Percentiles rank a stretch among this genome's conserved stretches.
phyloP scores from a whole-genome alignment of 495 filamentous ascomycete genomes.

The Symbiotaphrina buchneri region DNA sequence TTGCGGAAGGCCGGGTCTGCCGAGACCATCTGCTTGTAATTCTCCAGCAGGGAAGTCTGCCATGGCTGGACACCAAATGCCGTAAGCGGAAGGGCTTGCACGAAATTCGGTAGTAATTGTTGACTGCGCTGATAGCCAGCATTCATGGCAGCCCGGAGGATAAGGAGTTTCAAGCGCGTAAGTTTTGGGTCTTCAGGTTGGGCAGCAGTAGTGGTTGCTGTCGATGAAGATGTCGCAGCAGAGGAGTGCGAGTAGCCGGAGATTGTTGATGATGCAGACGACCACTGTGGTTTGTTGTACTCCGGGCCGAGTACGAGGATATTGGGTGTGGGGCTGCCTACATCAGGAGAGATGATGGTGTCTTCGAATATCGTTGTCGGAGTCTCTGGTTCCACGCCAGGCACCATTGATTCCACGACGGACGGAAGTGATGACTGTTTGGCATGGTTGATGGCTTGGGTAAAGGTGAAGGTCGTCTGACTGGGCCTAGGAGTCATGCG shows the following conservation, averaged over 20 bases:
- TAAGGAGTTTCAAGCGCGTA: slow-evolving; percentile 45
- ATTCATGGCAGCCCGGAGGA: slow-evolving; percentile 64
- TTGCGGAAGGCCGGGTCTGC: slow-evolving; percentile 40
- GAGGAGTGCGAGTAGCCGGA: slow-evolving; percentile 54
- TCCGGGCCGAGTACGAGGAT: slow-evolving; percentile 65
- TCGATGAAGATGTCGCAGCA: slow-evolving; percentile 33
- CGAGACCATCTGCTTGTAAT: slow-evolving; percentile 55
- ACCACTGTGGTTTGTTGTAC: slow-evolving; percentile 26
- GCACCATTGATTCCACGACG: slow-evolving; percentile 8
- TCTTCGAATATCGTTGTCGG: slow-evolving; percentile 90
- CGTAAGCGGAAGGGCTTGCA: slow-evolving; percentile 49
- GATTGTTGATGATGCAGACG: slow-evolving; percentile 45
- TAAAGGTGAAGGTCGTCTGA: slow-evolving; percentile 38
- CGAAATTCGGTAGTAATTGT: slow-evolving; percentile 23
- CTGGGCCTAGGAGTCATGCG: slow-evolving; percentile 67
- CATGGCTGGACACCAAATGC: slow-evolving; percentile 51
- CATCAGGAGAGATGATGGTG: slow-evolving; percentile 55
- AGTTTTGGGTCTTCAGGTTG: slow-evolving; percentile 49
- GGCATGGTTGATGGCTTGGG: slow-evolving; percentile 23
- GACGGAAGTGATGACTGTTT: slow-evolving; percentile 9
- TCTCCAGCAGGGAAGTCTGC: slow-evolving; percentile 46
- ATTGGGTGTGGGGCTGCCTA: slow-evolving; percentile 51
- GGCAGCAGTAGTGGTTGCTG: slow-evolving; percentile 48
- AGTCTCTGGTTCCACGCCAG: slow-evolving; percentile 44
- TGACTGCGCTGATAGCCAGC: slow-evolving; percentile 36